Evolutionary conservation across 805 yeast species (phyloP).

Genomic region (Metschnikowia cubensis): DNA sequence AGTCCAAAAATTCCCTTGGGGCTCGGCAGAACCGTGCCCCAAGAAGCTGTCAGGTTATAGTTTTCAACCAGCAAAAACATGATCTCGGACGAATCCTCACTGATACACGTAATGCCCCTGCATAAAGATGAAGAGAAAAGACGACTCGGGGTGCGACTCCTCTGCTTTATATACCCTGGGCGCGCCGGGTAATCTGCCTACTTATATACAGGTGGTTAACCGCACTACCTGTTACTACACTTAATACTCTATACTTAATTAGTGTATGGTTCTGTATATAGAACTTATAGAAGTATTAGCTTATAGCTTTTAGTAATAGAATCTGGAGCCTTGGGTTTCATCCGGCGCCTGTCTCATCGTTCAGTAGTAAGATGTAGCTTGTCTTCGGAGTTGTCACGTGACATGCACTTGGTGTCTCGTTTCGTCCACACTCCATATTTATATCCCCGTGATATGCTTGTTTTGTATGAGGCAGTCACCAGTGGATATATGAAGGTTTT

Average conservation of each 20-base stretch:
- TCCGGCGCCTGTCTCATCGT: no score
- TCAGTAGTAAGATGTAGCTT: no score
- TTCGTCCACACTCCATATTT: no score
- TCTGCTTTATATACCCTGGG: constrained; percentile 6
- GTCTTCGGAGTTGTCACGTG: not conserved
- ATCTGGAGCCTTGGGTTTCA: no score
- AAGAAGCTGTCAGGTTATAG: constrained; percentile 93
- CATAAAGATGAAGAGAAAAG: constrained; percentile 80
- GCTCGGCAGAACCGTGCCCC: constrained; percentile 40
- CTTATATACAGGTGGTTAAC: not conserved
- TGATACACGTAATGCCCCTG: constrained; percentile 99
- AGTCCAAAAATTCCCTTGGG: constrained; percentile 76
- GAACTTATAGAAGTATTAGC: no score
- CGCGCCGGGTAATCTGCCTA: constrained; percentile 13
- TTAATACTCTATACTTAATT: no score
- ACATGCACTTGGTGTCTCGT: not conserved
- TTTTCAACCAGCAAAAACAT: constrained; percentile 99
- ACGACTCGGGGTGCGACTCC: constrained; percentile 2
- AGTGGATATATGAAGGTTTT: no score
- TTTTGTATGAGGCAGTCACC: no score
- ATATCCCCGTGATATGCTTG: no score
- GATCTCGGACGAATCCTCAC: constrained; percentile 99
- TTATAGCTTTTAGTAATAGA: no score
- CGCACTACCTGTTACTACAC: not conserved
- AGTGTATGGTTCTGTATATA: no score